These are phyloP conservation scores for Beauveria australis DNA, from an alignment of 2,329 filamentous ascomycete genomes.

Conservation along the genomic window DNA sequence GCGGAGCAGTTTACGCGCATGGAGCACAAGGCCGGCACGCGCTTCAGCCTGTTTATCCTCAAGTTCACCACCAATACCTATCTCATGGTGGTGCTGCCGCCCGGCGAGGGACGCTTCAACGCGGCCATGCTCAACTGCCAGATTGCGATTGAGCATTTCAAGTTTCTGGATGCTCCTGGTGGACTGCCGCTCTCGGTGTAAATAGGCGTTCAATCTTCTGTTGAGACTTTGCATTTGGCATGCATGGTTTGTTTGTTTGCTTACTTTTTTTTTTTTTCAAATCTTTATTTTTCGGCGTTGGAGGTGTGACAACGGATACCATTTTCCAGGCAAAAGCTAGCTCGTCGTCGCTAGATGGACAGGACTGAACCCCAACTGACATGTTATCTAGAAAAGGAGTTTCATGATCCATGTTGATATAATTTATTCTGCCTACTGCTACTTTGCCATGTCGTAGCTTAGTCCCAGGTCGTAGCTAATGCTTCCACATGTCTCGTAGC, in stretches of 20 bases:
- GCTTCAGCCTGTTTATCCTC: slow-evolving; percentile 89
- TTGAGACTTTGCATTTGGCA: neutral
- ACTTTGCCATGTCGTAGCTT: neutral
- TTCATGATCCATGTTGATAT: neutral
- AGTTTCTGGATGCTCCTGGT: slow-evolving; percentile 48
- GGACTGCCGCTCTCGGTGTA: slow-evolving; percentile 13
- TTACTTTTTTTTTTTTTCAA: neutral
- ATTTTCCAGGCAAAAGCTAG: slow-evolving; percentile 2
- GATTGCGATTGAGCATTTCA: slow-evolving; percentile 76
- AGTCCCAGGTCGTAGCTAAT: neutral
- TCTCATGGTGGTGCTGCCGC: slow-evolving; percentile 82
- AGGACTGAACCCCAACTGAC: neutral
- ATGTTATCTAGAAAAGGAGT: neutral
- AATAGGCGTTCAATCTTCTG: too few species aligned
- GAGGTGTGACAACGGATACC: slow-evolving; percentile 2
- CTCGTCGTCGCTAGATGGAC: neutral
- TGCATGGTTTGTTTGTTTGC: neutral
- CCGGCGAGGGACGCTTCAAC: slow-evolving; percentile 87
- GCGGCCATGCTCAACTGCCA: slow-evolving; percentile 83
- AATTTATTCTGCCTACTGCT: neutral
- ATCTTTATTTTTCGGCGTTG: slow-evolving; percentile 1
- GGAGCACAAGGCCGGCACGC: slow-evolving; percentile 66
- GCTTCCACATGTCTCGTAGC: neutral
- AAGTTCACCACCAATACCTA: slow-evolving; percentile 98
- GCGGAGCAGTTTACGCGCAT: slow-evolving; percentile 74